Evolutionary conservation across 768 basidiomycete genomes (phyloP), one percentile per base, ranked within the genome.

Genomic region (Cyathus striatus): DNA sequence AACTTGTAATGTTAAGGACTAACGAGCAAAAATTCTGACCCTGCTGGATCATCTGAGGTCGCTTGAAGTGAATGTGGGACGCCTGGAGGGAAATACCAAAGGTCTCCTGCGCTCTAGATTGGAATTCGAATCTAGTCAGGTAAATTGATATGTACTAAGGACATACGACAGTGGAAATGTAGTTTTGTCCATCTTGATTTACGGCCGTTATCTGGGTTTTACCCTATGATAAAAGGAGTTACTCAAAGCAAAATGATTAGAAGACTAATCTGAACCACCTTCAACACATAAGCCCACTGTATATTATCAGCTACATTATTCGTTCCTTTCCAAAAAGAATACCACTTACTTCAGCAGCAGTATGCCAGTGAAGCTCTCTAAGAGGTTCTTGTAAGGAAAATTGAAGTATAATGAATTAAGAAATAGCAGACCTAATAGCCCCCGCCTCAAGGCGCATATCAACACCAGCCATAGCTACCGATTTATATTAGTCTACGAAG

Each of bases 11-110:
- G n/a, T n/a, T n/a, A n/a, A n/a, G n/a, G n/a, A 32, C 30, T 32
- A 32, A 71, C 61, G 14, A 82, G 63, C 16, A 82, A 63, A 51
- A 79, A 79, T 50, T 80, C 76, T 2, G 73, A 63, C 23, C 77
- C 76, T 5, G 68, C 67, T 38, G 62, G 56, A 6, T 63, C 62
- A 1, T 65, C 69, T 24, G 71, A 68, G 45, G 69, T 76, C 4
- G 76, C 77, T 52, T 79, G 77, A 13, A 79, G 54, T 35, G 75
- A 70, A 50, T 82, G 81, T 0, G 81, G 78, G 34, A 61, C 66
- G 6, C 78, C 79, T 2, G 78, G 55, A 2, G 78, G 77, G 58
- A 80, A 79, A 46, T 70, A 81, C 79, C 80, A 81, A 0, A 81
- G 37, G 51, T 81, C 79, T 17, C 63, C 60, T 22, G 55, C 46